Evolutionary conservation across 2,329 filamentous ascomycete species (phyloP).

Genomic region (Lachnellula subtilissima): DNA sequence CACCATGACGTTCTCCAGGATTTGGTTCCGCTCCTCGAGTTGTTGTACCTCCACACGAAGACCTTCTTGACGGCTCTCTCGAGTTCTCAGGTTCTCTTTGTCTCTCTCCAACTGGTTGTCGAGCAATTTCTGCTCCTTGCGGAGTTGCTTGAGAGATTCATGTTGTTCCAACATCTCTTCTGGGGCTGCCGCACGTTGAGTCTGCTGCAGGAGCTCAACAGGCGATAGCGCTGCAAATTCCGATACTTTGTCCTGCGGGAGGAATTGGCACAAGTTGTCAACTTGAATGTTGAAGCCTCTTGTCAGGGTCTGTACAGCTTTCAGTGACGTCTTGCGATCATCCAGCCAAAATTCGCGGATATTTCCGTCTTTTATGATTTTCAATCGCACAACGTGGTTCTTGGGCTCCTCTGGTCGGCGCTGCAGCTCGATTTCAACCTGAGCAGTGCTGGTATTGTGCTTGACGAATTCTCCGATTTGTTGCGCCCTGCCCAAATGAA

Average conservation of each 20-base stretch:
- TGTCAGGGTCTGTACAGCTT: constrained; percentile 63
- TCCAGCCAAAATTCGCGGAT: constrained; percentile 76
- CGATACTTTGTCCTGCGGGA: constrained; percentile 92
- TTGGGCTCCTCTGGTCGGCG: constrained; percentile 50
- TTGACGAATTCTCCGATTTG: constrained; percentile 89
- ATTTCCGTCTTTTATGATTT: constrained; percentile 78
- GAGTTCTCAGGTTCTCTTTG: constrained; percentile 56
- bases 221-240: constrained; percentile 85
- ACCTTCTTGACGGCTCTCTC: constrained; percentile 67
- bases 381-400: constrained; percentile 71
- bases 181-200: constrained; percentile 81
- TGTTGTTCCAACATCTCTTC: constrained; percentile 78
- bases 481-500: constrained; percentile 79
- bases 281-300: constrained; percentile 81
- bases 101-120: constrained; percentile 55
- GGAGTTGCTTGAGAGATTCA: constrained; percentile 63
- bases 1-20: constrained; percentile 58
- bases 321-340: constrained; percentile 56
- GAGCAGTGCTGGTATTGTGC: constrained; percentile 71
- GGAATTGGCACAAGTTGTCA: constrained; percentile 94
- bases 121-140: constrained; percentile 62
- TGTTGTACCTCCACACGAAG: constrained; percentile 80
- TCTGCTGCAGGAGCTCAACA: constrained; percentile 76
- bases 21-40: constrained; percentile 67
- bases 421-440: constrained; percentile 87